phyloP scores from a whole-genome alignment of 2,329 filamentous ascomycete species.

The Escovopsis weberi region DNA sequence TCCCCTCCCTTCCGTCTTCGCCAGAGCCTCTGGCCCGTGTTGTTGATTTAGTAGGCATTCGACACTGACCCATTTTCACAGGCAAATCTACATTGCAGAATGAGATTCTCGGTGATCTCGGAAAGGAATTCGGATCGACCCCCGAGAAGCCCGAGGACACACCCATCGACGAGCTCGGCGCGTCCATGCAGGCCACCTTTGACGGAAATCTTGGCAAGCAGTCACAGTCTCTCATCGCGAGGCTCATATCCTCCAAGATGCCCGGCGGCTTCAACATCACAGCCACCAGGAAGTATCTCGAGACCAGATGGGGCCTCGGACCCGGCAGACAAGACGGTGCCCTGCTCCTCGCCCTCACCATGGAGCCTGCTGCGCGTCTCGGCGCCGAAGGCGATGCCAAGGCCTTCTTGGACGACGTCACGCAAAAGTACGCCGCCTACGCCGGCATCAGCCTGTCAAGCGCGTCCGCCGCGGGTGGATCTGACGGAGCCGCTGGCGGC shows the following conservation, averaged over 20 bases:
- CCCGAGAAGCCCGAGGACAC: constrained; percentile 98
- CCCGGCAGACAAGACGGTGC: constrained; percentile 82
- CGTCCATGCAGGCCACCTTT: constrained; percentile 95
- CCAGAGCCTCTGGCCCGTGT: background rate
- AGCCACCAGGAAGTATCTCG: constrained; percentile 83
- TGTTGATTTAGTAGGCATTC: background rate
- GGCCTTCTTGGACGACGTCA: constrained; percentile 72
- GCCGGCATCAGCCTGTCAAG: constrained; percentile 75
- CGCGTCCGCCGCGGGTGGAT: constrained; percentile 58
- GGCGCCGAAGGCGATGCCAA: constrained; percentile 86
- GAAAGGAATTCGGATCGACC: constrained; percentile 96
- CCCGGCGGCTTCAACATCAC: constrained; percentile 99
- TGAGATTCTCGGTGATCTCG: constrained; percentile 92
- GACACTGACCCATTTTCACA: constrained; percentile 20
- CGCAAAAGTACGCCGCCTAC: constrained; percentile 76
- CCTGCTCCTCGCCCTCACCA: constrained; percentile 75
- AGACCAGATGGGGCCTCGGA: constrained; percentile 82
- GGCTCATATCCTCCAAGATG: constrained; percentile 98
- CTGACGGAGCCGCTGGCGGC: constrained; percentile 55
- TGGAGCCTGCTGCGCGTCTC: constrained; percentile 79
- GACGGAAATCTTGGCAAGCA: constrained; percentile 97
- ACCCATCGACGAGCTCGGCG: constrained; percentile 87
- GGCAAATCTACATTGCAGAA: constrained; percentile 98
- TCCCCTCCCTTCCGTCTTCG: constrained; percentile 7
- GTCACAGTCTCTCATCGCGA: constrained; percentile 80